phyloP scores from a whole-genome alignment of 1,284 basidiomycete genomes.

The Lentinula novae-zelandiae region DNA sequence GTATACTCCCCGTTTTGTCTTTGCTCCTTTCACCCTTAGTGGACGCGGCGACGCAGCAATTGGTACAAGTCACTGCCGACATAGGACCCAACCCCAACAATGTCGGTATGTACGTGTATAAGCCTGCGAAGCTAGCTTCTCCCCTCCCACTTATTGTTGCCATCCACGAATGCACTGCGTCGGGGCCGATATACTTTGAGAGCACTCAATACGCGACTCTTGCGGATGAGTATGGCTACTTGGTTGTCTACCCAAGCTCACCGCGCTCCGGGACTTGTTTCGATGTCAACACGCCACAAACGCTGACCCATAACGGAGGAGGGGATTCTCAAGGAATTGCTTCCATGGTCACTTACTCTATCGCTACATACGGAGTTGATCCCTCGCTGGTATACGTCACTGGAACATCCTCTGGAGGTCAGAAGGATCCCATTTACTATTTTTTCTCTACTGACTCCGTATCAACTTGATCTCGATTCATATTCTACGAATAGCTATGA shows the following conservation, averaged over 20 bases:
- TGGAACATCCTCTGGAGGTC: constrained; percentile 44
- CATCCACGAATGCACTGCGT: constrained; percentile 48
- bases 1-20: neutral
- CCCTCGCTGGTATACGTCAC: constrained; percentile 42
- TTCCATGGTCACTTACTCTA: constrained; percentile 44
- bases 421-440: neutral
- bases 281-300: constrained; percentile 48
- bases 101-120: constrained; percentile 46
- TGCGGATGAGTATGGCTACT: constrained; percentile 43
- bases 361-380: constrained; percentile 45
- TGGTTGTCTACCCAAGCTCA: constrained; percentile 45
- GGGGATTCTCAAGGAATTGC: constrained; percentile 53
- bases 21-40: neutral
- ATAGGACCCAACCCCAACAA: constrained; percentile 32
- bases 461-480: neutral
- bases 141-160: constrained; percentile 47
- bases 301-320: constrained; percentile 50
- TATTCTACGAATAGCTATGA: constrained; percentile 39
- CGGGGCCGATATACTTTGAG: constrained; percentile 47
- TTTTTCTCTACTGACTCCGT: neutral
- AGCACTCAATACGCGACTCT: constrained; percentile 45
- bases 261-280: constrained; percentile 48
- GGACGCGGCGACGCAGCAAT: neutral
- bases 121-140: constrained; percentile 36
- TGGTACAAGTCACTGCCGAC: constrained; percentile 13